phyloP scores from a whole-genome alignment of 139 green algal genomes.

The Haematococcus lacustris region DNA sequence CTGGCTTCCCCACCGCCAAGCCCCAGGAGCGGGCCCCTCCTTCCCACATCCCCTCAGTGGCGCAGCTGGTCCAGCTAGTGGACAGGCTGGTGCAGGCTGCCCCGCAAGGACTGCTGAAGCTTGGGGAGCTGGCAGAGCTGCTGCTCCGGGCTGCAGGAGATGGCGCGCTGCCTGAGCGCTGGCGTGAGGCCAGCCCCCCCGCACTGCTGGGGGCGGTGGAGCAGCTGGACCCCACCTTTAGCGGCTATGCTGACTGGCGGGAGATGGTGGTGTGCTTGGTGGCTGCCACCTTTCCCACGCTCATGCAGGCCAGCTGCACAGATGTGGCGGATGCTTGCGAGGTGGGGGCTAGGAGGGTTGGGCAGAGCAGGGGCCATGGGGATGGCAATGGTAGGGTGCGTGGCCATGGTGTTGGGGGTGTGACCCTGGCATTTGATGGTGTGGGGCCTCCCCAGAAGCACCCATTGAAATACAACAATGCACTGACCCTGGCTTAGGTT shows the following conservation, averaged over 20 bases:
- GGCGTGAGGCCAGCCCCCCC: constrained; percentile 12
- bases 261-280: constrained; percentile 39
- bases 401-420: no score
- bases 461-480: no score
- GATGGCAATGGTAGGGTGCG: no score
- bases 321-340: constrained; percentile 33
- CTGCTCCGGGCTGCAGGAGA: constrained; percentile 22
- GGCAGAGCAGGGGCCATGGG: no score
- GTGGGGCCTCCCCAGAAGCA: no score
- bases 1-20: constrained; percentile 6
- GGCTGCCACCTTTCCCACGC: constrained; percentile 28
- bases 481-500: no score
- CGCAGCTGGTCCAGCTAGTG: constrained; percentile 39
- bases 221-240: constrained; percentile 35
- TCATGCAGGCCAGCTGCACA: constrained; percentile 25
- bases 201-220: constrained; percentile 28
- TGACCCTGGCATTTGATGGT: no score
- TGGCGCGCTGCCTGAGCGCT: constrained; percentile 20
- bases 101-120: constrained; percentile 29
- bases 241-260: constrained; percentile 50
- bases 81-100: constrained; percentile 17
- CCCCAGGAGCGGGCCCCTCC: constrained; percentile 14
- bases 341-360: no score
- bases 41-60: constrained; percentile 27
- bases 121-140: constrained; percentile 33